Percentiles rank a stretch among this genome's conserved stretches.
Conservation (phyloP, 2,329 filamentous ascomycete genomes). For the Alternaria gansuensis region DNA sequence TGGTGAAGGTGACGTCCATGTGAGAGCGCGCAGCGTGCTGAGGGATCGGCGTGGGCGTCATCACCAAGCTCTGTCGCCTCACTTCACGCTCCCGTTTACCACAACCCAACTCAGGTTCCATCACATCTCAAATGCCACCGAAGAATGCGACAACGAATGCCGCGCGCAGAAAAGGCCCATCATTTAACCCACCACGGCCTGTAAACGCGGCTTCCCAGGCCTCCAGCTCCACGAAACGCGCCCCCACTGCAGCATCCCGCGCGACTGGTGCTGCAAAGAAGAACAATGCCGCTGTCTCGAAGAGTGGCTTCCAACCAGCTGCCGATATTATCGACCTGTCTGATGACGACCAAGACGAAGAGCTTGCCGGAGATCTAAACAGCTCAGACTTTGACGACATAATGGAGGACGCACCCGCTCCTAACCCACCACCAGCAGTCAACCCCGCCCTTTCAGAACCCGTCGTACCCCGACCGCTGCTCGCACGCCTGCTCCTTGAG, state of each 20-base stretch:
- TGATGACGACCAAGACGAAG: constrained; percentile 42
- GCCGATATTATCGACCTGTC: constrained; percentile 43
- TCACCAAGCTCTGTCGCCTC: constrained; percentile 8
- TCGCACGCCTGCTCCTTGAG: constrained; percentile 80
- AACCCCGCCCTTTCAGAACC: constrained; percentile 31
- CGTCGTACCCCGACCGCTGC: constrained; percentile 74
- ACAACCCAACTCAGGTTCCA: constrained; percentile 4
- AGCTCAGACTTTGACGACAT: constrained; percentile 44
- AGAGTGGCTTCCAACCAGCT: constrained; percentile 32
- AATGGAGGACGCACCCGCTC: constrained; percentile 39
- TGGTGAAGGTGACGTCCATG: constrained; percentile 14
- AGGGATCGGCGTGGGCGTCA: background rate
- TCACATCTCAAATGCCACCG: constrained; percentile 33
- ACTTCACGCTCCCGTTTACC: constrained; percentile 1
- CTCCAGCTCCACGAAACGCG: constrained; percentile 35
- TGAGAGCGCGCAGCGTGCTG: constrained; percentile 20
- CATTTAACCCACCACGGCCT: constrained; percentile 52
- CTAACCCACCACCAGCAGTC: constrained; percentile 22
- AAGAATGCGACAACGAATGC: constrained; percentile 35
- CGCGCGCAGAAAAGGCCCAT: constrained; percentile 43
- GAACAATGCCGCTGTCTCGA: constrained; percentile 25
- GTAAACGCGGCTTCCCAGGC: constrained; percentile 39
- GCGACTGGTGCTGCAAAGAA: constrained; percentile 30
- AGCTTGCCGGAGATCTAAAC: constrained; percentile 27
- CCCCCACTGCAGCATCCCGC: constrained; percentile 20